phyloP scores from a whole-genome alignment of 441 rosid genomes.

The Adansonia gregorii region DNA sequence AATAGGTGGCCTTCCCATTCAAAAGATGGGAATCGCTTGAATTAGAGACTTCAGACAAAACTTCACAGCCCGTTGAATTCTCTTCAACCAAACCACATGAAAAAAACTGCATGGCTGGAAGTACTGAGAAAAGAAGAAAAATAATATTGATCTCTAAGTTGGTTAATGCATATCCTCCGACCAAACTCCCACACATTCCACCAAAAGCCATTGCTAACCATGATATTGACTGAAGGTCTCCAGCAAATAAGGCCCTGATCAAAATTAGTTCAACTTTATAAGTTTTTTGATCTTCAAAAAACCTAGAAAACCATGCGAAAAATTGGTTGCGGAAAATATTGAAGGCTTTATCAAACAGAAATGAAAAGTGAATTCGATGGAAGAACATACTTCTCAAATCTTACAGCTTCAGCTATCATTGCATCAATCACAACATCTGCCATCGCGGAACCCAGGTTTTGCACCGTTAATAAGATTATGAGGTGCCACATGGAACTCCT shows the following conservation, averaged over 20 bases:
- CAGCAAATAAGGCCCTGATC: conserved; percentile 83
- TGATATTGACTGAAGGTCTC: conserved; percentile 90
- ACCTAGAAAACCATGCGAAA: not conserved
- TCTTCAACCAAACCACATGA: conserved; percentile 80
- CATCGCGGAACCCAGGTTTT: conserved; percentile 93
- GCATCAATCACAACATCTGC: conserved; percentile 96
- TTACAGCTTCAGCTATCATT: conserved; percentile 96
- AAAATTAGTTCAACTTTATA: conserved; percentile 27
- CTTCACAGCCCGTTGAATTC: conserved; percentile 41
- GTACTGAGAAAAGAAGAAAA: conserved; percentile 74
- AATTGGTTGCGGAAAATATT: conserved; percentile 5
- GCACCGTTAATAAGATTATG: conserved; percentile 68
- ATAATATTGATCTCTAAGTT: conserved; percentile 68
- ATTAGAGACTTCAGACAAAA: conserved; percentile 36
- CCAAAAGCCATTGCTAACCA: conserved; percentile 95
- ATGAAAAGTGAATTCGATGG: conserved; percentile 5
- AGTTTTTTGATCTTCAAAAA: conserved; percentile 5
- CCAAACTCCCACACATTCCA: conserved; percentile 84
- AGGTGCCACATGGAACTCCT: conserved; percentile 70
- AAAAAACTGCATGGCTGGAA: conserved; percentile 73
- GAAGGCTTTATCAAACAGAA: conserved; percentile 15
- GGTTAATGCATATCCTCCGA: conserved; percentile 83
- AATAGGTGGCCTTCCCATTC: conserved; percentile 42
- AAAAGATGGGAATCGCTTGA: conserved; percentile 37
- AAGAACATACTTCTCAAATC: conserved; percentile 61